A percentile compares a stretch with the other conserved stretches of the same genome.
phyloP scores from a whole-genome alignment of 225 moss, liverwort and hornwort genomes.

The Sphagnum tenellum region DNA sequence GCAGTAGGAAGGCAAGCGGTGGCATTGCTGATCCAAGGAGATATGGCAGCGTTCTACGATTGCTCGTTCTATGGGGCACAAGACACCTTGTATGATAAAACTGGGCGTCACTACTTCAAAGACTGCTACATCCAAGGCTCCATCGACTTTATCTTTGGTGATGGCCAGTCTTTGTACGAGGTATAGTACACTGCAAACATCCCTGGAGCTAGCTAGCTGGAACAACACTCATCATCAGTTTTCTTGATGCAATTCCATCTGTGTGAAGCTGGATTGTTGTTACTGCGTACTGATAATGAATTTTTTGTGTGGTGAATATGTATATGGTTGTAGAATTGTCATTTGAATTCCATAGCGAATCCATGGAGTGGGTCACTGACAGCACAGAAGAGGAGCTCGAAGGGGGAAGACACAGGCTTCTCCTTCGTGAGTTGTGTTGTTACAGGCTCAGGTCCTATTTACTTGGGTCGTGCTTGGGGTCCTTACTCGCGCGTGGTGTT shows the following conservation, averaged over 20 bases:
- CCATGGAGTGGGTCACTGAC: slow-evolving; percentile 30
- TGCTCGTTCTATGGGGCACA: slow-evolving; percentile 53
- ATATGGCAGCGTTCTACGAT: slow-evolving; percentile 54
- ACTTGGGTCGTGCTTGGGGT: slow-evolving; percentile 64
- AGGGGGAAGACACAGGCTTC: slow-evolving; percentile 31
- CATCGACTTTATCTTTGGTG: slow-evolving; percentile 51
- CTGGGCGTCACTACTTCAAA: slow-evolving; percentile 59
- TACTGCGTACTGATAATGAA: no score
- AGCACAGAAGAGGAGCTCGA: slow-evolving; percentile 44
- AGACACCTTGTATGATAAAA: slow-evolving; percentile 47
- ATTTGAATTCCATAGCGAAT: slow-evolving; percentile 27
- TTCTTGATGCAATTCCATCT: no score
- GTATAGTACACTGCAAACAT: slow-evolving; percentile 5
- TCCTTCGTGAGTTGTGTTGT: slow-evolving; percentile 50
- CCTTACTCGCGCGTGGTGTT: slow-evolving; percentile 57
- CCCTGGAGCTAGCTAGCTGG: neutral
- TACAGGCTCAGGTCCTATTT: slow-evolving; percentile 38
- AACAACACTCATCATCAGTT: no score
- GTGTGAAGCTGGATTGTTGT: no score
- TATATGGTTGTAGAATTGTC: slow-evolving; percentile 23
- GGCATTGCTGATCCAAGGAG: slow-evolving; percentile 43
- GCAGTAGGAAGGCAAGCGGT: slow-evolving; percentile 41
- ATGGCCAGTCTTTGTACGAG: slow-evolving; percentile 48
- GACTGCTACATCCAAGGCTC: slow-evolving; percentile 44
- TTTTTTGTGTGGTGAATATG: no score